Base-by-base conservation (phyloP, 768 basidiomycete genomes). In the Rubroboletus pulcherrimus region DNA sequence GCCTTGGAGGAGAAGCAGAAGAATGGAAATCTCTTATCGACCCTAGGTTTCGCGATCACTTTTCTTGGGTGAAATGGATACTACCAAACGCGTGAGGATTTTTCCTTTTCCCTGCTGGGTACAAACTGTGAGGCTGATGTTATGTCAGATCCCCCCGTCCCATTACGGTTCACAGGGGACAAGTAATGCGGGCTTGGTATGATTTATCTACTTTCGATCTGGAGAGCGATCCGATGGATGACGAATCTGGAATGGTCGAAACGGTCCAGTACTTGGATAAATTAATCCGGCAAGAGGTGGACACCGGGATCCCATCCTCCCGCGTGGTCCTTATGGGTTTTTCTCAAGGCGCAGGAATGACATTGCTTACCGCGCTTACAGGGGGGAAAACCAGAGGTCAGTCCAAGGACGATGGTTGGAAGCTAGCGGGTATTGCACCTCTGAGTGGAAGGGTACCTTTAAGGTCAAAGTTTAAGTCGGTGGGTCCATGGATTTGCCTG, bases 341-440 rank as follows among this genome's bases (percentile, higher is more conserved):
- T 33, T 44, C 48, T 10, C 33, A 53, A 44, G 48, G 57, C 7
- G 42, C 56, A 37, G 38, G 31, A 42, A 60, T 59, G 57, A 17
- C 10, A 5, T 34, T 45, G 11, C 50, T 54, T 45, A 31, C 57
- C 26, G 38, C 57, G 8, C 58, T 59, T 11, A 38, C 48, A n/a
- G 26, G 57, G 29, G 9, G 35, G 1, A 9, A 9, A 35, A 40
- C 29, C n/a, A 51, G 48, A 44, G 37, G 33, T 35, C 43, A 31
- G 30, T 9, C 37, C 3, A 29, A 21, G 19, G 49, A 26, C 0
- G 15, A 33, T 26, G 34, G 35, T 43, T 41, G 38, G 56, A 50
- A 42, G 19, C 53, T 55, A 33, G 41, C 29, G 12, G 52, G 53
- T 4, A 31, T 44, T 37, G 54, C 42, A 41, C 49, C 33, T 54